These are phyloP conservation scores for Tubosaeta brunneosetosa DNA, from an alignment of 768 basidiomycete genomes.

Conservation along the genomic window DNA sequence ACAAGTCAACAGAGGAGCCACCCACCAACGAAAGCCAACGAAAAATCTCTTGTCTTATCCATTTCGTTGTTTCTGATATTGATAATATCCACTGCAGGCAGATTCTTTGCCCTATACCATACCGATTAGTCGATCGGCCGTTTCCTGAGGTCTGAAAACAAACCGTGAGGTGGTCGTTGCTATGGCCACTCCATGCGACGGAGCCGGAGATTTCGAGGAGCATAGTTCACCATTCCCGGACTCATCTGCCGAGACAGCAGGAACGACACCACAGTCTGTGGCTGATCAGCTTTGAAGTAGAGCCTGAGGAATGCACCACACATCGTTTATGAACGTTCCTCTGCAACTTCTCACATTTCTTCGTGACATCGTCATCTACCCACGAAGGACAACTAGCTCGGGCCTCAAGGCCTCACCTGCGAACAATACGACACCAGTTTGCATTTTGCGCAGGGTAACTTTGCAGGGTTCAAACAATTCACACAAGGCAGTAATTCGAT, in stretches of 20 bases:
- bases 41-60: conserved; percentile 16
- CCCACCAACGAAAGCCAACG: conserved; percentile 22
- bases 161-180: conserved; percentile 18
- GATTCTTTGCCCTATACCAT: conserved; percentile 15
- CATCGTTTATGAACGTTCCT: conserved; percentile 36
- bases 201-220: not conserved
- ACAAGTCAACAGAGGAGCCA: not conserved
- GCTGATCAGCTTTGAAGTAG: not conserved
- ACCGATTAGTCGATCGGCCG: not conserved
- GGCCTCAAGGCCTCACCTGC: conserved; percentile 12
- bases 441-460: conserved; percentile 24
- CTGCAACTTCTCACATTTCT: conserved; percentile 38
- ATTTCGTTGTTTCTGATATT: conserved; percentile 23
- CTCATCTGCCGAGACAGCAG: not conserved
- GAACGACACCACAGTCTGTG: conserved; percentile 11
- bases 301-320: conserved; percentile 1
- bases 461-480: conserved; percentile 31
- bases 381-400: not conserved
- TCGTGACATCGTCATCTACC: not conserved
- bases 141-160: conserved; percentile 13
- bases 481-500: conserved; percentile 30
- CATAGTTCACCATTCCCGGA: not conserved
- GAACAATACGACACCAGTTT: conserved; percentile 44
- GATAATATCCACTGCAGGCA: conserved; percentile 28
- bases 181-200: not conserved